Evolutionary conservation across 805 yeast species (phyloP).

Genomic region (Saccharomycopsis sp.): DNA sequence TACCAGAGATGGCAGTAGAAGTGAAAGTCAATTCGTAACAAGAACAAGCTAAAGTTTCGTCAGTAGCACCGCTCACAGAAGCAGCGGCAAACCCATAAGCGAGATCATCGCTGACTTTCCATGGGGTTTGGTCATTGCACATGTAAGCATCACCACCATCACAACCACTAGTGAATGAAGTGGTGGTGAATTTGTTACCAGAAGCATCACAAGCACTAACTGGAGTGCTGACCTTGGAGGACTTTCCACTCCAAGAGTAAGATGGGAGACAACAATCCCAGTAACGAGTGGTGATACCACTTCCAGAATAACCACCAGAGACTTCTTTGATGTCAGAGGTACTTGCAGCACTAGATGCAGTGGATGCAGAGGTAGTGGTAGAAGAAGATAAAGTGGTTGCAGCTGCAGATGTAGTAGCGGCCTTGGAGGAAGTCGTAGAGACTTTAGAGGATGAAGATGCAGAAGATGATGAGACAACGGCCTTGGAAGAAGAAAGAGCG

Average conservation of each 20-base stretch:
- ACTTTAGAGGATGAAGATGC: background rate
- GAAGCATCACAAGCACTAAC: constrained; percentile 15
- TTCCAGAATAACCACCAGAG: constrained; percentile 10
- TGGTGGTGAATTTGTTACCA: constrained; percentile 6
- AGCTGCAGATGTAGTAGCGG: background rate
- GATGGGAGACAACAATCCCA: constrained; percentile 18
- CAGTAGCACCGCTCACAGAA: constrained; percentile 3
- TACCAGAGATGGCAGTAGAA: constrained; percentile 6
- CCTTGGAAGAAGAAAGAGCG: background rate
- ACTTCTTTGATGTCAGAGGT: background rate
- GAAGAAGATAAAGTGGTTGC: background rate
- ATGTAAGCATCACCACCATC: constrained; percentile 14
- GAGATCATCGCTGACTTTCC: constrained; percentile 4
- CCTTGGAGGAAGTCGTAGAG: background rate
- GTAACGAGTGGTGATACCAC: constrained; percentile 14
- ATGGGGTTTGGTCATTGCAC: constrained; percentile 18
- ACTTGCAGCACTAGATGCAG: background rate
- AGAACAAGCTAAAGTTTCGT: constrained; percentile 8
- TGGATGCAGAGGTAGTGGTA: constrained; percentile 1
- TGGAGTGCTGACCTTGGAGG: background rate
- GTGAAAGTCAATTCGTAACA: constrained; percentile 13
- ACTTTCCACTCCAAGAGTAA: constrained; percentile 14
- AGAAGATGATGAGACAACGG: background rate
- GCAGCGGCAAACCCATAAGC: constrained; percentile 16
- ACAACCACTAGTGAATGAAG: constrained; percentile 10